phyloP scores from a whole-genome alignment of 371 early-diverging fungal genomes.

The Thermomucor indicae-seudaticae region DNA sequence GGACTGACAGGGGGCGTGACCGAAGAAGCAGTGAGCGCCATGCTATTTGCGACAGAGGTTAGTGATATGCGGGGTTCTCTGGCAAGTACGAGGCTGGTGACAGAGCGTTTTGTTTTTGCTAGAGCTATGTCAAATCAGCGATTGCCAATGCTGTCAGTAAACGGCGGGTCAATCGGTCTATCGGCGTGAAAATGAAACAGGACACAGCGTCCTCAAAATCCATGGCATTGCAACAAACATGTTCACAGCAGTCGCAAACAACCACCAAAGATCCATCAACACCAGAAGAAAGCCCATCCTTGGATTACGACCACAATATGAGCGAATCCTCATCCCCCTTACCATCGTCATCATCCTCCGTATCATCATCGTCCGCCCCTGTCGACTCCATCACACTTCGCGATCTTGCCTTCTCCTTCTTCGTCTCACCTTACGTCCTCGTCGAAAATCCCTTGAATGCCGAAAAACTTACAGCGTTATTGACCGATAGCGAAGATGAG shows the following conservation, averaged over 20 bases:
- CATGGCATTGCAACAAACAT: slow-evolving; percentile 6
- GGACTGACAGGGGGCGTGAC: slow-evolving; percentile 66
- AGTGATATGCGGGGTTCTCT: too few species aligned
- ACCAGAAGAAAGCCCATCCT: slow-evolving; percentile 8
- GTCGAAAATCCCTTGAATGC: slow-evolving; percentile 67
- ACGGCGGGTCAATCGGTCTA: slow-evolving; percentile 61
- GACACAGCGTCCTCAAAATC: slow-evolving; percentile 4
- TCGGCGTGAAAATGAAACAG: slow-evolving; percentile 48
- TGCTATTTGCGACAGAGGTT: slow-evolving; percentile 74
- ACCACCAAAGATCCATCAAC: slow-evolving; percentile 22
- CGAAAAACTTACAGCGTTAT: slow-evolving; percentile 58
- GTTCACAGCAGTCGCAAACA: not conserved
- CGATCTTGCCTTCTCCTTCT: slow-evolving; percentile 68
- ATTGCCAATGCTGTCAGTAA: slow-evolving; percentile 69
- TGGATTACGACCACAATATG: not conserved
- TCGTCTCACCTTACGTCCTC: slow-evolving; percentile 61
- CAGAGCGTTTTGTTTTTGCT: not conserved
- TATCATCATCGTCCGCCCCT: slow-evolving; percentile 1
- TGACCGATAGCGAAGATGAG: slow-evolving; percentile 56
- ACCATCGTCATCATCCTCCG: not conserved
- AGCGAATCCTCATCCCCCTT: not conserved
- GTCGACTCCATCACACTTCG: slow-evolving; percentile 14
- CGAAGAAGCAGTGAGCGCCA: slow-evolving; percentile 61
- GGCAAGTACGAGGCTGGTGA: too few species aligned
- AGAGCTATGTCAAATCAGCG: slow-evolving; percentile 70